These are phyloP conservation scores for Chlorella sorokiniana DNA, from an alignment of 139 green algal genomes.

Conservation along the genomic window DNA sequence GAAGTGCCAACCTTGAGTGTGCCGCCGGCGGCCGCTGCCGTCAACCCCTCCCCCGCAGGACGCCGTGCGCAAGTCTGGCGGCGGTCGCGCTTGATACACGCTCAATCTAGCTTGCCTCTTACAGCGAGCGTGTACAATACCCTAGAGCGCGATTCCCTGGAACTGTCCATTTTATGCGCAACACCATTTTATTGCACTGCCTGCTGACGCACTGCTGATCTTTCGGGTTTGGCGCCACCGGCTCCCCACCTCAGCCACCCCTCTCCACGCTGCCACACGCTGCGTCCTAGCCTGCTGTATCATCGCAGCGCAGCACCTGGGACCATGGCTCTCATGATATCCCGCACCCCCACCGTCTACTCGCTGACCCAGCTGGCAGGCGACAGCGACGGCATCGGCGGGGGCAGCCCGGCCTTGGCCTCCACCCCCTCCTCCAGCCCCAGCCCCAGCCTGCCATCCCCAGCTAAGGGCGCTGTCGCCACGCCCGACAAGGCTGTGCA, in stretches of 20 bases:
- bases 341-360: constrained; percentile 44
- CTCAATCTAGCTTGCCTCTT: background rate
- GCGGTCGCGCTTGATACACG: constrained; percentile 13
- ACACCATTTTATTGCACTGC: background rate
- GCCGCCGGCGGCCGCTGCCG: background rate
- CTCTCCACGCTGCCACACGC: background rate
- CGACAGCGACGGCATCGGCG: background rate
- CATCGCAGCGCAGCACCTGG: background rate
- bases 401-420: background rate
- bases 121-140: constrained; percentile 7
- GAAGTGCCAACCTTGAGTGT: background rate
- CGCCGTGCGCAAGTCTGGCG: constrained; percentile 19
- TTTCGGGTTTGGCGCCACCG: too few relatives aligned
- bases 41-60: constrained; percentile 7
- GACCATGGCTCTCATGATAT: constrained; percentile 43
- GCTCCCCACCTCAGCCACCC: background rate
- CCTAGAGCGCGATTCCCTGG: background rate
- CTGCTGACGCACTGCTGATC: background rate
- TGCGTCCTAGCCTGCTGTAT: background rate
- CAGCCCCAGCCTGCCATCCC: background rate
- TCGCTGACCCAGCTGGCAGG: constrained; percentile 53
- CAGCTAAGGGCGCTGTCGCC: constrained; percentile 19
- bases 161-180: background rate
- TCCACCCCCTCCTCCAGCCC: background rate
- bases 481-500: constrained; percentile 42